A percentile compares a stretch with the other conserved stretches of the same genome.
Conservation (phyloP, 1,139 yeast species). For the Pichia sp. region DNA sequence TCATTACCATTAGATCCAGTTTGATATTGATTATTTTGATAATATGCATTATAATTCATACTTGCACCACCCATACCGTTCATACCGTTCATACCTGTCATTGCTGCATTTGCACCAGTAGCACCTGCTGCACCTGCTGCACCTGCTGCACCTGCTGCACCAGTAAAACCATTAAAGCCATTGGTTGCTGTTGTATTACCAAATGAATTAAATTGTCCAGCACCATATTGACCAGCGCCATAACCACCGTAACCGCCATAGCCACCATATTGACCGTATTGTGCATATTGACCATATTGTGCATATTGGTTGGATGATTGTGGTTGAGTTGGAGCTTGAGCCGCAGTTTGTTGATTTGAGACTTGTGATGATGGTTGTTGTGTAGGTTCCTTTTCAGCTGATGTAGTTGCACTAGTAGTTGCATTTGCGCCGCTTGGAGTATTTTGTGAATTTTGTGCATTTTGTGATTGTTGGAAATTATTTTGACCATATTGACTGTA, state of each 20-base stretch:
- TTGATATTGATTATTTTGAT: conserved; percentile 7
- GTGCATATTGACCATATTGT: conserved; percentile 2
- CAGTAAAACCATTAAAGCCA: conserved; percentile 9
- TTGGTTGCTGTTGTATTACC: conserved; percentile 2
- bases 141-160: background rate
- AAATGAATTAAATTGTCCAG: conserved; percentile 7
- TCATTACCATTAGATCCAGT: conserved; percentile 8
- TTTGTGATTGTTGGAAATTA: conserved; percentile 8
- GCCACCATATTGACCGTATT: conserved; percentile 10
- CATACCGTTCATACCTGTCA: conserved; percentile 3
- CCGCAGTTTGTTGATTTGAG: background rate
- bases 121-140: background rate
- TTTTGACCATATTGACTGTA: conserved; percentile 25
- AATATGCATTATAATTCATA: conserved; percentile 3
- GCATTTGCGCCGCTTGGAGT: conserved; percentile 5
- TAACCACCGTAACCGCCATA: conserved; percentile 5
- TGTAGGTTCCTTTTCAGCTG: conserved; percentile 8
- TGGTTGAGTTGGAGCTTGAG: conserved; percentile 10
- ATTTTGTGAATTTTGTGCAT: conserved; percentile 4
- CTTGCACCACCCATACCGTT: conserved; percentile 1
- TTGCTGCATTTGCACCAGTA: background rate
- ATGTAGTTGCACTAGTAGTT: conserved; percentile 4
- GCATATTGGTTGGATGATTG: conserved; percentile 9
- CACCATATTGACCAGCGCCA: conserved; percentile 4
- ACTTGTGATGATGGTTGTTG: conserved; percentile 6